These are phyloP conservation scores for Farysia itapuensis DNA, from an alignment of 1,284 basidiomycete species.

Conservation along the genomic window DNA sequence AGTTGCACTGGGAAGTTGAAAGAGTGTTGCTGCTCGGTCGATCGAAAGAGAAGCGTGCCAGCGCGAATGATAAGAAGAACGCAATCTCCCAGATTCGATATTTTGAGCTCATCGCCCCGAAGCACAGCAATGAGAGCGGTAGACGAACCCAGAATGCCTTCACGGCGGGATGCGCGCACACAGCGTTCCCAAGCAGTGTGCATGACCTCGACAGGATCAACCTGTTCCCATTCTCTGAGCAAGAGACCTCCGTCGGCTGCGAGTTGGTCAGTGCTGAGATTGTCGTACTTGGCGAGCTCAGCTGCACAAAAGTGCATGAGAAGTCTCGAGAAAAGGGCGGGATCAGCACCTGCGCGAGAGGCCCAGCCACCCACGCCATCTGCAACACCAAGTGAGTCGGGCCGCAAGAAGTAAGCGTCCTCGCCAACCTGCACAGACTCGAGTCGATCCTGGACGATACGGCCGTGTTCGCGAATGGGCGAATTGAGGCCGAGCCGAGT, in stretches of 20 bases:
- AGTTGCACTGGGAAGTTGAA: constrained; percentile 91
- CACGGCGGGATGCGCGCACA: constrained; percentile 59
- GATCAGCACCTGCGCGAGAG: constrained; percentile 63
- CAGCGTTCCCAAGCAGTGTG: constrained; percentile 66
- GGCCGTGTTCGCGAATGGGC: constrained; percentile 50
- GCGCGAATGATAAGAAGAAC: constrained; percentile 75
- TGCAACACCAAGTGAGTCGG: constrained; percentile 80
- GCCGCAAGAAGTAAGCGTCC: constrained; percentile 79
- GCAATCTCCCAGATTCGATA: constrained; percentile 92
- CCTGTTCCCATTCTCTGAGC: constrained; percentile 38
- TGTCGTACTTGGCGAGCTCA: constrained; percentile 60
- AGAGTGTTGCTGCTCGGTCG: constrained; percentile 91
- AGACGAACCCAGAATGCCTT: constrained; percentile 66
- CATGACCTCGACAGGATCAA: constrained; percentile 66
- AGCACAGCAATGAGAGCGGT: constrained; percentile 66
- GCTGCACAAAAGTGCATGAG: constrained; percentile 81
- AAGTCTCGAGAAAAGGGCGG: constrained; percentile 78
- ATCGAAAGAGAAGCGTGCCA: constrained; percentile 79
- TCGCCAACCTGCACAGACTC: constrained; percentile 76
- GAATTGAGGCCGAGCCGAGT: constrained; percentile 41
- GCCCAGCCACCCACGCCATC: constrained; percentile 89
- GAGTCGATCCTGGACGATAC: constrained; percentile 51
- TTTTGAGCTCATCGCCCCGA: constrained; percentile 74
- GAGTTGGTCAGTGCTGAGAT: constrained; percentile 16
- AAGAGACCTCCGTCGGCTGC: constrained; percentile 37